A percentile compares a stretch with the other conserved stretches of the same genome.
phyloP scores from a whole-genome alignment of 2,329 filamentous ascomycete species.

The Tolypocladium album region DNA sequence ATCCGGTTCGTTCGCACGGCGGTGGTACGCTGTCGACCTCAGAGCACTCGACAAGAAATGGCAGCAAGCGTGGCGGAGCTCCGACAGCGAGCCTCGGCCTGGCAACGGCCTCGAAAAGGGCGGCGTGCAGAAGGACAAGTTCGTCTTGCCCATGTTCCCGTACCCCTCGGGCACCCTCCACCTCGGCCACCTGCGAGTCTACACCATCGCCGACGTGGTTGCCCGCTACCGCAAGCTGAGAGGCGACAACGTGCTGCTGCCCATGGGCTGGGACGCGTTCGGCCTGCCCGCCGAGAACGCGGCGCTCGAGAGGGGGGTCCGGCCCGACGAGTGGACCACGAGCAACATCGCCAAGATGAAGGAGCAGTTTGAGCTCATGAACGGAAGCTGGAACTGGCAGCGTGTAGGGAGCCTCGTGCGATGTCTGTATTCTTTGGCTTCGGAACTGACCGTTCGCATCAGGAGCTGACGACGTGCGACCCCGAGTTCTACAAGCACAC shows the following conservation, averaged over 20 bases:
- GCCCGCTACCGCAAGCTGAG: conserved; percentile 66
- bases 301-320: conserved; percentile 69
- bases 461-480: conserved; percentile 80
- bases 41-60: conserved; percentile 38
- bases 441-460: background rate
- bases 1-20: conserved; percentile 7
- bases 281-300: conserved; percentile 87
- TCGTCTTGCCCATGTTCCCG: conserved; percentile 85
- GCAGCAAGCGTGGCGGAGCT: conserved; percentile 32
- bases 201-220: conserved; percentile 81
- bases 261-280: conserved; percentile 95
- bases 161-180: conserved; percentile 84
- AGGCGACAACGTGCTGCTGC: conserved; percentile 65
- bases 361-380: conserved; percentile 67
- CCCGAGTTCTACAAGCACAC: conserved; percentile 84
- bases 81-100: conserved; percentile 7
- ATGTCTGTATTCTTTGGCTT: background rate
- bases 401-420: conserved; percentile 40
- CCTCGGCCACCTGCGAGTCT: conserved; percentile 78
- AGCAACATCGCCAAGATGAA: conserved; percentile 80
- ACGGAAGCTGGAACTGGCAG: conserved; percentile 75
- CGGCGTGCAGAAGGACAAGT: conserved; percentile 33
- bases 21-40: conserved; percentile 35
- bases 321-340: conserved; percentile 69
- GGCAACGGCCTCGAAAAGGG: conserved; percentile 3